Conservation (phyloP, 495 filamentous ascomycete species). For the Hypoxylon trugodes region DNA sequence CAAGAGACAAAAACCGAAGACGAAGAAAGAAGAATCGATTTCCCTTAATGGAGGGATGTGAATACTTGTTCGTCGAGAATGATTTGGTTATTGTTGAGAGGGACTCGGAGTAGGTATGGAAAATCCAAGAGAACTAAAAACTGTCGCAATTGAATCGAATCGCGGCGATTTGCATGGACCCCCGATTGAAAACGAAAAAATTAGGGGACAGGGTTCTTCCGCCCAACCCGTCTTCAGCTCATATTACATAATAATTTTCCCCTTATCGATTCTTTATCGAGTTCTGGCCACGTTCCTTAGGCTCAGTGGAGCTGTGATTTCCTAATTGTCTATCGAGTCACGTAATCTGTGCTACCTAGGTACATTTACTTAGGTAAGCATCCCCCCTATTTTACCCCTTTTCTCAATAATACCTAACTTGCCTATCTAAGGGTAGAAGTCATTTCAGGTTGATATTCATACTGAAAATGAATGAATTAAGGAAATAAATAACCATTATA, state of each 20-base stretch:
- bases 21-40: background rate
- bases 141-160: background rate
- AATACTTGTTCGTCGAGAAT: background rate
- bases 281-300: slow-evolving; percentile 12
- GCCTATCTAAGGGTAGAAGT: no score
- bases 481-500: no score
- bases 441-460: no score
- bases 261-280: slow-evolving; percentile 10
- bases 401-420: no score
- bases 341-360: background rate
- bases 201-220: slow-evolving; percentile 7
- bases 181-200: no score
- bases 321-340: background rate
- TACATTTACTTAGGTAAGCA: no score
- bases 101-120: background rate
- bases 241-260: no score
- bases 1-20: background rate
- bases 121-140: slow-evolving; percentile 1
- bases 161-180: slow-evolving; percentile 7
- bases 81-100: background rate
- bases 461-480: no score
- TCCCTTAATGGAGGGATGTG: background rate
- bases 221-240: background rate
- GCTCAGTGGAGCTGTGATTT: slow-evolving; percentile 4
- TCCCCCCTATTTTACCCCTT: no score